phyloP scores from a whole-genome alignment of 257 asterid species.

The Penstemon newberryi region DNA sequence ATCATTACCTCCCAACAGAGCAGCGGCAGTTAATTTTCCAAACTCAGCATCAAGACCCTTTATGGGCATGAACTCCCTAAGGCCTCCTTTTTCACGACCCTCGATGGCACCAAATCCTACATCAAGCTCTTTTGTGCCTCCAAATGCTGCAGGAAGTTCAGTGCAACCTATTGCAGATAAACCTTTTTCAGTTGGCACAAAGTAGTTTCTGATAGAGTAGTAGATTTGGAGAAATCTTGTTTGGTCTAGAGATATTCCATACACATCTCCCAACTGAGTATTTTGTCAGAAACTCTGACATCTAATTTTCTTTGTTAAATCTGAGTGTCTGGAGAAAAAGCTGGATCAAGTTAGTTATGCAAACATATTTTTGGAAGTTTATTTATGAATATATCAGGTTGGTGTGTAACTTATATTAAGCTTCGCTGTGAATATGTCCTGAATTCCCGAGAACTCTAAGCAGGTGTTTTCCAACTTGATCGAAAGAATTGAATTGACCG shows the following conservation, averaged over 20 bases:
- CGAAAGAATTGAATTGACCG: not conserved
- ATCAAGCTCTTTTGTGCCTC: constrained; percentile 44
- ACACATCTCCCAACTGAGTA: constrained; percentile 44
- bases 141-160: constrained; percentile 56
- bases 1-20: constrained; percentile 54
- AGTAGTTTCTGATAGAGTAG: constrained; percentile 38
- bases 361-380: constrained; percentile 12
- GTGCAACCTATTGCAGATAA: constrained; percentile 57
- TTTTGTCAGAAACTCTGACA: not conserved
- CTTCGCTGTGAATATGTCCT: constrained; percentile 3
- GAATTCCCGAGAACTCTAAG: constrained; percentile 5
- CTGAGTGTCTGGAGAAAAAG: not conserved
- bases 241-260: constrained; percentile 25
- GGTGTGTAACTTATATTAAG: constrained; percentile 8
- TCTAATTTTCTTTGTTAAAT: constrained; percentile 10
- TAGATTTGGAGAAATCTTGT: constrained; percentile 17
- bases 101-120: constrained; percentile 55
- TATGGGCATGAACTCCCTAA: constrained; percentile 54
- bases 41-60: constrained; percentile 58
- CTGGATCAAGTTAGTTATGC: not conserved
- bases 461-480: not conserved
- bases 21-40: constrained; percentile 43
- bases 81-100: constrained; percentile 69
- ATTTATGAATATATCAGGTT: constrained; percentile 19
- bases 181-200: constrained; percentile 58